Base-by-base conservation (phyloP, 345 rosid species). In the Ceriops tagal region DNA sequence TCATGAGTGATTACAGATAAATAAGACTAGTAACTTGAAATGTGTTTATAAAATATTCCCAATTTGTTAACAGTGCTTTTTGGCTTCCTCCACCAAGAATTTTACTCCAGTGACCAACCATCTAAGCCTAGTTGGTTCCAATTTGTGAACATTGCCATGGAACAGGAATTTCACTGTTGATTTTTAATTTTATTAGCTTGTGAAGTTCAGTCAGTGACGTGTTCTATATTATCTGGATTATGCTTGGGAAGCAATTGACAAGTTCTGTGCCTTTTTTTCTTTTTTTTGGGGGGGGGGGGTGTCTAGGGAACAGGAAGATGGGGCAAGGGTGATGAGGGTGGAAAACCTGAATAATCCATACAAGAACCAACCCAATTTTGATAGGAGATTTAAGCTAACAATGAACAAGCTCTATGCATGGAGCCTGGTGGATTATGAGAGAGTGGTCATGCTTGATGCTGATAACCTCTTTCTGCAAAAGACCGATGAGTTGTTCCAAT, bases 341-440 rank as follows among this genome's bases (percentile, higher is more conserved):
- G 89, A 89, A 73, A 92, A 92, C 80, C 77, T 95, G 61, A 81
- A 95, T 60, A 95, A 95, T 68, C 99, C 99, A 0, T 95, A 95
- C 90, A 80, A 73, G 83, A 65, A 76, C 58, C 92, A 90, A 46
- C 34, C 63, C 18, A 76, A 83, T 78, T 88, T 88, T 53, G 75
- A 90, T 64, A 62, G 51, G 53, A 95, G 99, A 81, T 95, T 95
- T 84, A 89, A 87, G 82, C 75, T 95, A 52, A 87, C 97, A 62
- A 62, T 95, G 53, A 95, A 95, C 83, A 95, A 95, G 79, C 92
- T 95, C 64, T 92, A 95, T 52, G 97, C 91, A 5, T 95, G 99
- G 99, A 85, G 76, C 75, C 79, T 95, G 58, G 82, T 88, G 26
- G 92, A 89, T 46, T 95, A 95, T 62, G 91, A 88, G 51, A 76